Evolutionary conservation across 495 filamentous ascomycete species (phyloP).

Genomic region (Podospora sp.): DNA sequence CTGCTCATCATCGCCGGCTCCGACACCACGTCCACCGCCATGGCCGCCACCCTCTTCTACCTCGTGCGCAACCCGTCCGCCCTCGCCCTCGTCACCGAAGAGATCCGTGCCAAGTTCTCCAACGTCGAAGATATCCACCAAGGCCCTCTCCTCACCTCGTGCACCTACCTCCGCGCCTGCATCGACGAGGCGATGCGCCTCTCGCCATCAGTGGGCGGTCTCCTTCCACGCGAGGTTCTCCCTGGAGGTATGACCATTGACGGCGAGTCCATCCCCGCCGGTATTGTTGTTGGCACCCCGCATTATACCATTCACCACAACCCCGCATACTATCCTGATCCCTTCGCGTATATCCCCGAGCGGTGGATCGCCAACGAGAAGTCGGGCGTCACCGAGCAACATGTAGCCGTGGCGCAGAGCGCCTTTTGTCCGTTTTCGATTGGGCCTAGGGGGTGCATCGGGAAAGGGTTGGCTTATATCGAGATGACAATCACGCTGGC

Average conservation of each 20-base stretch:
- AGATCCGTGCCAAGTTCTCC: constrained; percentile 53
- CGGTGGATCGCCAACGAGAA: constrained; percentile 51
- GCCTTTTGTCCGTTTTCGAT: constrained; percentile 62
- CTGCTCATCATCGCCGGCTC: constrained; percentile 64
- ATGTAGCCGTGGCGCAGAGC: constrained; percentile 47
- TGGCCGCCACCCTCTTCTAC: constrained; percentile 68
- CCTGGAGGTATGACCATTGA: constrained; percentile 61
- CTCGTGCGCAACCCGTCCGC: constrained; percentile 58
- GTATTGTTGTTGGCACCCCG: constrained; percentile 56
- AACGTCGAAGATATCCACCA: constrained; percentile 56
- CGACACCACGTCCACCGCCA: constrained; percentile 67
- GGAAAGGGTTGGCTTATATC: constrained; percentile 59
- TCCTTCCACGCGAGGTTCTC: constrained; percentile 64
- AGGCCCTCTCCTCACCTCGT: constrained; percentile 54
- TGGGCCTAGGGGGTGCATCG: constrained; percentile 61
- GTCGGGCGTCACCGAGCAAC: constrained; percentile 31
- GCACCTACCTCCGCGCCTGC: constrained; percentile 61
- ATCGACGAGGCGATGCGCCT: constrained; percentile 76
- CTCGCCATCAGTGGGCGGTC: constrained; percentile 63
- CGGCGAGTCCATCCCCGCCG: constrained; percentile 55
- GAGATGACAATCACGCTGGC: constrained; percentile 55
- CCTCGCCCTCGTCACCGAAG: constrained; percentile 51
- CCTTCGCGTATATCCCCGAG: constrained; percentile 56
- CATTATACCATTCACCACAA: constrained; percentile 62
- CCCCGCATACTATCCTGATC: constrained; percentile 52